These are phyloP conservation scores for Botrytis pseudocinerea DNA, from an alignment of 2,329 filamentous ascomycete genomes.

Conservation along the genomic window DNA sequence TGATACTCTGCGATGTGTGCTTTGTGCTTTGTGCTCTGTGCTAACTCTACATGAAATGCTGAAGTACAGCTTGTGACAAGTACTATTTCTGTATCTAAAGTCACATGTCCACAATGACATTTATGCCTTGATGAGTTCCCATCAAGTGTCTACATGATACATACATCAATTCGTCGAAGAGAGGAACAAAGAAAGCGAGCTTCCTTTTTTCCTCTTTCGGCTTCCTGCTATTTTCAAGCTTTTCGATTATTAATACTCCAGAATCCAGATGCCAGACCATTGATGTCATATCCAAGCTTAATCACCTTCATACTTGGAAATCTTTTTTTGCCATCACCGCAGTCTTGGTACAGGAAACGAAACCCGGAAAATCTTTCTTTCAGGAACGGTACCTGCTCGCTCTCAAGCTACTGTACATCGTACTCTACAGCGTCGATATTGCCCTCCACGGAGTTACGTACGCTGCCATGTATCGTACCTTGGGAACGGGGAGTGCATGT, in stretches of 20 bases:
- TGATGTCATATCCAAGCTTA: not conserved
- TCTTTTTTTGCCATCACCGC: not conserved
- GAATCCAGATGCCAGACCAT: not conserved
- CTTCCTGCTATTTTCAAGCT: not conserved
- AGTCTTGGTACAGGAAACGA: not conserved
- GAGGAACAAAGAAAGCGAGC: not conserved
- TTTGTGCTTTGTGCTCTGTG: not conserved
- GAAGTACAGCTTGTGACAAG: no score
- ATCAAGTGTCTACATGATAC: not conserved
- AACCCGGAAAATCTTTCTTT: not conserved
- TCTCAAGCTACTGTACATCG: not conserved
- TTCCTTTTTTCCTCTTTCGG: not conserved
- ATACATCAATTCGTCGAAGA: not conserved
- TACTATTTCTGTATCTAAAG: not conserved
- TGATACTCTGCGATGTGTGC: no score
- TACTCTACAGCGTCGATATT: not conserved
- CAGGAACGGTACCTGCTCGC: not conserved
- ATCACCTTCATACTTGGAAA: not conserved
- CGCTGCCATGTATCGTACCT: not conserved
- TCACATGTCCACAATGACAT: not conserved
- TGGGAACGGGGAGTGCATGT: not conserved
- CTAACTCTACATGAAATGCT: no score
- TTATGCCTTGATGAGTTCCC: no score
- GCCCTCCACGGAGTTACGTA: not conserved
- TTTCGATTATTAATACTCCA: not conserved